Evolutionary conservation across 257 asterid genomes (phyloP), one percentile per base, ranked within the genome.

Genomic region (Lavandula angustifolia): DNA sequence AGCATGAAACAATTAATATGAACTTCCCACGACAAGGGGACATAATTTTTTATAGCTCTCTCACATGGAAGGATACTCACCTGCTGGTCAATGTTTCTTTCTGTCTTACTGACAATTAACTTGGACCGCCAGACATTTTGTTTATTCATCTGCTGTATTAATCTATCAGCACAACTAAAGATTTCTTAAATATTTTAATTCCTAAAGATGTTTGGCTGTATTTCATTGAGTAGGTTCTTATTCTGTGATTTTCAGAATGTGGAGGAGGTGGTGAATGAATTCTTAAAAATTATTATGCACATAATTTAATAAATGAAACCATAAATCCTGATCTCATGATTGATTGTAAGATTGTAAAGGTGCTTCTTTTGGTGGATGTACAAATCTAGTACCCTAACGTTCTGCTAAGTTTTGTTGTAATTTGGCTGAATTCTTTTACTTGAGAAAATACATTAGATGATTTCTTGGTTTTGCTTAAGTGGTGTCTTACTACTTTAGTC

Each of bases 11-110:
- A 63, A 37, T 18, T 47, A n/a, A 29, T 48, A 37, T 22, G 27
- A 22, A 41, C 27, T 54, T 64, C 59, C 9, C 60, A 37, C 17
- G 27, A 65, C 27, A 22, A 22, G 27, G 8, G 86, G 82, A 75
- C 76, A 58, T 8, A 76, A 71, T 73, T n/a, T 27, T n/a, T 43
- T 29, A 1, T 56, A 54, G 31, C 31, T 27, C 44, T n/a, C 44
- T 54, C 9, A 5, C 33, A 53, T 32, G 58, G 33, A 18, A 2
- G 40, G 48, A 53, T 43, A 22, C 27, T 22, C 27, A 2, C 8
- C 57, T 34, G 38, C 52, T 60, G 27, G 27, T 22, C 27, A 62
- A 41, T 32, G 9, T 27, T n/a, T 43, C 48, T 50, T 11, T 11
- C 16, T 35, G 9, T 34, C 52, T 7, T 29, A 27, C 33, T 50